Evolutionary conservation across 345 rosid genomes (phyloP), one percentile per base, ranked within the genome.

Genomic region (Leavenworthia alabamica): DNA sequence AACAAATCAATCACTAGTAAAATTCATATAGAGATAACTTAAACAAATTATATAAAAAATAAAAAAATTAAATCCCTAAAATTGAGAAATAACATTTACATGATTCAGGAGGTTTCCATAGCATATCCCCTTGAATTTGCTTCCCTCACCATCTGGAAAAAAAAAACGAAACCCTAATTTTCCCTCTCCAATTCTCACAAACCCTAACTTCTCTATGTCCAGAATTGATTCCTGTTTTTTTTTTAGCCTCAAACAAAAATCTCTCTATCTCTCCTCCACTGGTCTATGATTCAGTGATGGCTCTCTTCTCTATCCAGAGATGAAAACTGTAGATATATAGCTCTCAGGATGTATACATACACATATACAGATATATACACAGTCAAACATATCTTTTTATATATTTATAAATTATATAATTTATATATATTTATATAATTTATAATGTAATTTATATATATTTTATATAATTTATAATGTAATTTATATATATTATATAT

Each of bases 51-150:
- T n/a, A n/a, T n/a, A n/a, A n/a, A n/a, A n/a, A n/a, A n/a, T 46
- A 54, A 8, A 12, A 3, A 28, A 20, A 5, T 53, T 23, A 49
- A 43, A 29, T 17, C 72, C 79, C 76, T 62, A 74, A 60, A 66
- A 65, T 39, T 56, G 57, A n/a, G n/a, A n/a, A 16, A 39, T 24
- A 49, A 43, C 44, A 53, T 67, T 70, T 60, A 66, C 84, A 66
- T 82, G 79, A 80, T 84, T 86, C 78, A n/a, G n/a, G n/a, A 17
- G 78, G 76, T 67, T 37, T 67, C 44, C 8, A 59, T 73, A 80
- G 66, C 71, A 79, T 35, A 35, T 45, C 61, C 70, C 77, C 29
- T 51, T 66, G 78, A 73, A 78, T 67, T 59, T 44, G 76, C n/a
- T 72, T 57, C 60, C 68, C 73, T 72, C 9, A 2, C 24, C 47